phyloP scores from a whole-genome alignment of 2,329 filamentous ascomycete species.

The Xylariomycetidae sp. region DNA sequence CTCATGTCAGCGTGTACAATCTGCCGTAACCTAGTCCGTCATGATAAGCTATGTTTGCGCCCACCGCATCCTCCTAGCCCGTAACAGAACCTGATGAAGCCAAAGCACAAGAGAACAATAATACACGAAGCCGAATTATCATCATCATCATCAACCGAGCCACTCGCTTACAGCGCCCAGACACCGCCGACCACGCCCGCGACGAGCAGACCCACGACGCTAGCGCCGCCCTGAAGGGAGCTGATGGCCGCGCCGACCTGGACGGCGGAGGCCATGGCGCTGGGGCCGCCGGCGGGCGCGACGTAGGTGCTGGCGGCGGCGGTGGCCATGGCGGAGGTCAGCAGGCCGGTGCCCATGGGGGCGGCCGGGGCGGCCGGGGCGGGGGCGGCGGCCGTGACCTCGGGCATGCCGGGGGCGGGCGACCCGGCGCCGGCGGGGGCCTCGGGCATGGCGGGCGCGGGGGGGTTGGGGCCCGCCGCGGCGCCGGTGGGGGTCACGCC shows the following conservation, averaged over 20 bases:
- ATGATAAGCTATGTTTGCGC: too few relatives aligned
- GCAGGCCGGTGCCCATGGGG: neutral
- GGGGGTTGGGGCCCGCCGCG: constrained; percentile 1
- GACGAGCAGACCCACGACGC: too few relatives aligned
- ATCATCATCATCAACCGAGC: too few relatives aligned
- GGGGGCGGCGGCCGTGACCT: constrained; percentile 1
- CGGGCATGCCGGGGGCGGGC: neutral
- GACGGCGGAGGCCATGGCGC: constrained; percentile 1
- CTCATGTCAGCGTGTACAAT: too few relatives aligned
- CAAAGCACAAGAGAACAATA: too few relatives aligned
- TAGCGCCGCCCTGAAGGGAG: too few relatives aligned
- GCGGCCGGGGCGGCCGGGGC: neutral
- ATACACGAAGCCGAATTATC: too few relatives aligned
- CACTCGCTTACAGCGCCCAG: too few relatives aligned
- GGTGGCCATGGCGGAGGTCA: neutral
- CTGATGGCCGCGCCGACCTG: constrained; percentile 11
- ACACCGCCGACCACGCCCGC: too few relatives aligned
- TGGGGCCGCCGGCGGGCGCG: constrained; percentile 4
- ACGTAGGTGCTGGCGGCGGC: constrained; percentile 1
- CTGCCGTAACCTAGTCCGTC: too few relatives aligned
- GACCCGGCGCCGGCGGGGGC: neutral
- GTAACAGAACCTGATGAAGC: too few relatives aligned
- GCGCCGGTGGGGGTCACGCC: constrained; percentile 12
- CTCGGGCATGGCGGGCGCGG: constrained; percentile 4
- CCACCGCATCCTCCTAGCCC: too few relatives aligned